These are phyloP conservation scores for Mycena galericulata DNA, from an alignment of 768 basidiomycete species.

Conservation along the genomic window DNA sequence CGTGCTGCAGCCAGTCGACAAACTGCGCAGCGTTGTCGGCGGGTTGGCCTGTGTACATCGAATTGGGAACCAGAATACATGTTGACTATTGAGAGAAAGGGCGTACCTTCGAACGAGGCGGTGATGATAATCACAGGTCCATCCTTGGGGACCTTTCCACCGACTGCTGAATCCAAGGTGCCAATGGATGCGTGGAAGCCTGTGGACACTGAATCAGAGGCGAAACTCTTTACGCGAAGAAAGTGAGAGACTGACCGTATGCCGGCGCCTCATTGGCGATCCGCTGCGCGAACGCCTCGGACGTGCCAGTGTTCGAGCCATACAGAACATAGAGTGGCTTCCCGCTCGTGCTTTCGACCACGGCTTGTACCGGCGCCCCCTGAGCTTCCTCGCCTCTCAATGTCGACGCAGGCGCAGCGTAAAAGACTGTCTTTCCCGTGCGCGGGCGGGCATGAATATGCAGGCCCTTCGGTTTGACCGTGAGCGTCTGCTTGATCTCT, in stretches of 20 bases:
- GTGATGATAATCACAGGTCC: conserved; percentile 59
- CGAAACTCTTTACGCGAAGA: too few species aligned
- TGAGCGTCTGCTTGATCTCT: conserved; percentile 55
- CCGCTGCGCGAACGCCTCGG: conserved; percentile 58
- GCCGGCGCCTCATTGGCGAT: conserved; percentile 50
- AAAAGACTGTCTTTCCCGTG: conserved; percentile 32
- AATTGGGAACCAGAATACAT: too few species aligned
- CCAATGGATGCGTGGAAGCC: conserved; percentile 54
- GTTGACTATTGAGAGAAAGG: too few species aligned
- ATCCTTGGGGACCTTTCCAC: conserved; percentile 50
- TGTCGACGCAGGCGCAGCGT: conserved; percentile 29
- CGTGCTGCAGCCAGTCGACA: conserved; percentile 53
- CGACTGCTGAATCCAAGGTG: conserved; percentile 54
- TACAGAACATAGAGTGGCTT: conserved; percentile 51
- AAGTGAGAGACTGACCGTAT: conserved; percentile 46
- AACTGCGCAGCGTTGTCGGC: conserved; percentile 62
- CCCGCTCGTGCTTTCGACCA: background rate
- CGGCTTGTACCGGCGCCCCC: background rate
- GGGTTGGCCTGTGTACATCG: conserved; percentile 53
- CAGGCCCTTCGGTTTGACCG: conserved; percentile 59
- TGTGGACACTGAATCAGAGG: conserved; percentile 14
- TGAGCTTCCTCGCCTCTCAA: conserved; percentile 5
- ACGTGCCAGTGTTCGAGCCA: conserved; percentile 61
- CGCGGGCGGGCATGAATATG: conserved; percentile 53
- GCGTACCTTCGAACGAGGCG: conserved; percentile 57